Conservation (phyloP, 768 basidiomycete genomes). For the Collybia sp. region DNA sequence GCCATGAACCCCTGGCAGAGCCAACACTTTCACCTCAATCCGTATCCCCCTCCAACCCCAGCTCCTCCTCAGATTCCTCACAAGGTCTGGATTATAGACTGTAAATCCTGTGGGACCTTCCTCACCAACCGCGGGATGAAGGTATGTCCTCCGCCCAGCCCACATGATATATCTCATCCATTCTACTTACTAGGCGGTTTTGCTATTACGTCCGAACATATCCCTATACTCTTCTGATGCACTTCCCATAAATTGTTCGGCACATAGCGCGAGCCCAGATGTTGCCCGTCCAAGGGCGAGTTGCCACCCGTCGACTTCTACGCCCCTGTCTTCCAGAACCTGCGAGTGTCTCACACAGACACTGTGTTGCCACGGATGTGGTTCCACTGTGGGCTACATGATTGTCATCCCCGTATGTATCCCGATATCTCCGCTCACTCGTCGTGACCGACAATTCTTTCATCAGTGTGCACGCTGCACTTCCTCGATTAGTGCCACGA, state of each 20-base stretch:
- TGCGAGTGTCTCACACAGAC: slow-evolving; percentile 86
- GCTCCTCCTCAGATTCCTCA: slow-evolving; percentile 44
- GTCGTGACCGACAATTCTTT: background rate
- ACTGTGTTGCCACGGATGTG: slow-evolving; percentile 78
- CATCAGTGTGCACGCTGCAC: slow-evolving; percentile 67
- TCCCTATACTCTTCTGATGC: slow-evolving; percentile 84
- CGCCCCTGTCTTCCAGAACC: slow-evolving; percentile 41
- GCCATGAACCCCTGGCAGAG: slow-evolving; percentile 24
- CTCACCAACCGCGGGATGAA: slow-evolving; percentile 86
- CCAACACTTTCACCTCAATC: slow-evolving; percentile 31
- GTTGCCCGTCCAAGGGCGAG: slow-evolving; percentile 30
- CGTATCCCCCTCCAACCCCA: slow-evolving; percentile 34
- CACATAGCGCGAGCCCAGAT: slow-evolving; percentile 47
- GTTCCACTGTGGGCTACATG: slow-evolving; percentile 71
- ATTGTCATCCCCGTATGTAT: slow-evolving; percentile 59
- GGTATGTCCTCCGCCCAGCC: slow-evolving; percentile 27
- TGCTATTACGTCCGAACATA: slow-evolving; percentile 77
- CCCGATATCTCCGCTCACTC: background rate
- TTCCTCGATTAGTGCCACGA: slow-evolving; percentile 58
- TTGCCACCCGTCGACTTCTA: slow-evolving; percentile 26
- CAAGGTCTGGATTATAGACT: slow-evolving; percentile 81
- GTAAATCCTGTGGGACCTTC: slow-evolving; percentile 67
- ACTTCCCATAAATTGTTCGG: slow-evolving; percentile 71
- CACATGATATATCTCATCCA: slow-evolving; percentile 1
- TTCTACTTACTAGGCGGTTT: slow-evolving; percentile 54